A percentile compares a stretch with the other conserved stretches of the same genome.
phyloP scores from a whole-genome alignment of 495 filamentous ascomycete genomes.

The Amphirosellinia nigrospora region DNA sequence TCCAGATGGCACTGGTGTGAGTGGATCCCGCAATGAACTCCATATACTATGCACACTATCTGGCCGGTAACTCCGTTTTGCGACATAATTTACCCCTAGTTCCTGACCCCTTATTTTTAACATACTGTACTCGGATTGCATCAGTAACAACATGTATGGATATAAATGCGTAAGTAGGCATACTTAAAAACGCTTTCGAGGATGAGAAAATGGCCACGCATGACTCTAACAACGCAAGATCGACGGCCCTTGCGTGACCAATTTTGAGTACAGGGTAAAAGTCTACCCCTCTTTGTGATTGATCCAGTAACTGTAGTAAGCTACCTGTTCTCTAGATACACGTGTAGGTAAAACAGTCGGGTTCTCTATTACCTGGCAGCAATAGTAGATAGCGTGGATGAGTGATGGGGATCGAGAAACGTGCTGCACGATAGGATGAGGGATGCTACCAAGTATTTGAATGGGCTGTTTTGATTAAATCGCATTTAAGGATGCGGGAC shows the following conservation, averaged over 20 bases:
- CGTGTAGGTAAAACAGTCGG: background rate
- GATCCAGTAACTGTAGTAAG: background rate
- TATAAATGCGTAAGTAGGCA: background rate
- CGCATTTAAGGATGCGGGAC: background rate
- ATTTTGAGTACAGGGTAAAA: background rate
- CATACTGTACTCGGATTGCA: background rate
- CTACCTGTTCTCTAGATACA: background rate
- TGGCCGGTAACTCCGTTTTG: too few relatives aligned
- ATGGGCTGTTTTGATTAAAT: background rate
- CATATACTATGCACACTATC: too few relatives aligned
- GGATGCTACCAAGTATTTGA: background rate
- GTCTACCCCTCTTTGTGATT: background rate
- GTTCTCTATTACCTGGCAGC: background rate
- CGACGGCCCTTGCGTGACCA: background rate
- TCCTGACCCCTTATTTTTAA: background rate
- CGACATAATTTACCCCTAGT: too few relatives aligned
- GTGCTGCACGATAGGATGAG: background rate
- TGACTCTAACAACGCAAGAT: background rate
- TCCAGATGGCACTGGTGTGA: background rate
- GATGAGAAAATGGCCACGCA: background rate
- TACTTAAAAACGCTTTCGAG: constrained; percentile 5
- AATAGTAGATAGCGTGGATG: background rate
- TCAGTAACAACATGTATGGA: background rate
- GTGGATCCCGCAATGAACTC: background rate
- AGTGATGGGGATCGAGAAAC: background rate